Percentiles rank a stretch among this genome's conserved stretches.
phyloP scores from a whole-genome alignment of 805 yeast genomes.

The Nakazawaea ernobii region DNA sequence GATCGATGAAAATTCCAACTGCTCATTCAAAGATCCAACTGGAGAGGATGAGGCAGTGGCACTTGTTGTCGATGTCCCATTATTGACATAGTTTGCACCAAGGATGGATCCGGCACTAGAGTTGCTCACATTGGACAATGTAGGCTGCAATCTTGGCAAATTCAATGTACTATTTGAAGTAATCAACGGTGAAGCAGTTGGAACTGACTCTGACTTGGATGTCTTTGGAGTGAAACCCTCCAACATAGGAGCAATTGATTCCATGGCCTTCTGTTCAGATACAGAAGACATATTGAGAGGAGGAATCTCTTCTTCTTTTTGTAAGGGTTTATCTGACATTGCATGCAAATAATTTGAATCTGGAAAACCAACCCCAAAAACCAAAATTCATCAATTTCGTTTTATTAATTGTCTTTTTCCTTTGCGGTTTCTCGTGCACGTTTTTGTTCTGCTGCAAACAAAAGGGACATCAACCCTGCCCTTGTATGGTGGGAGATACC shows the following conservation, averaged over 20 bases:
- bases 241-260: slow-evolving; percentile 73
- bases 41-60: slow-evolving; percentile 12
- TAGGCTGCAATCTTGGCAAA: slow-evolving; percentile 10
- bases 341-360: too few relatives aligned
- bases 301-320: slow-evolving; percentile 20
- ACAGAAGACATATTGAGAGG: slow-evolving; percentile 24
- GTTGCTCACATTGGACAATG: slow-evolving; percentile 7
- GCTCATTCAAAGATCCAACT: slow-evolving; percentile 4
- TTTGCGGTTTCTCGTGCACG: too few relatives aligned
- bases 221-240: slow-evolving; percentile 72
- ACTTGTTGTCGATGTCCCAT: slow-evolving; percentile 2
- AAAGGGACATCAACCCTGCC: too few relatives aligned
- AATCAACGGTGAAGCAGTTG: slow-evolving; percentile 12
- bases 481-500: too few relatives aligned
- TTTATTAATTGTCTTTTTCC: too few relatives aligned
- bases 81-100: neutral
- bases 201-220: slow-evolving; percentile 32
- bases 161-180: slow-evolving; percentile 7
- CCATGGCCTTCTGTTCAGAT: slow-evolving; percentile 54
- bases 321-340: slow-evolving; percentile 14
- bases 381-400: too few relatives aligned
- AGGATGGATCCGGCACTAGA: slow-evolving; percentile 6
- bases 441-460: too few relatives aligned
- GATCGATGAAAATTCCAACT: neutral
- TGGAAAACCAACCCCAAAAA: too few relatives aligned